These are phyloP conservation scores for Amauroascus verrucosus DNA, from an alignment of 2,329 filamentous ascomycete species.

Conservation along the genomic window DNA sequence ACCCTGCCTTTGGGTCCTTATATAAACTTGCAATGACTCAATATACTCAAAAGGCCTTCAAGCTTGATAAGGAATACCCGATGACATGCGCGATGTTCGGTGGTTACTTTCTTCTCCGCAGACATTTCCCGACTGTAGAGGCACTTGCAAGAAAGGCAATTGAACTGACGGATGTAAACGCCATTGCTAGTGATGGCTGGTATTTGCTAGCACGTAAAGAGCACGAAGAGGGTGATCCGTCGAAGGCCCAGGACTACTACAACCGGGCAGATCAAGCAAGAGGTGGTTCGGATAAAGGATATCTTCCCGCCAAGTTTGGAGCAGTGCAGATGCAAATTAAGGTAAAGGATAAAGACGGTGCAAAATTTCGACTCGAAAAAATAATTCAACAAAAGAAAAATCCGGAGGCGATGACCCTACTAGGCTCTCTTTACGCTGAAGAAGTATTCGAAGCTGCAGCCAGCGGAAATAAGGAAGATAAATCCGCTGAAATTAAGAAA, in stretches of 20 bases:
- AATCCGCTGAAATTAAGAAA: conserved; percentile 72
- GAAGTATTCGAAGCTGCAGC: conserved; percentile 76
- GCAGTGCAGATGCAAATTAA: conserved; percentile 79
- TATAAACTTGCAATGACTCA: conserved; percentile 93
- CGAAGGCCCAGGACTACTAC: conserved; percentile 76
- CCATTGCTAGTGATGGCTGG: conserved; percentile 95
- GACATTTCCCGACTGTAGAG: conserved; percentile 70
- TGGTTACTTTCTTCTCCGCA: conserved; percentile 76
- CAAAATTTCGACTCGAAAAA: conserved; percentile 88
- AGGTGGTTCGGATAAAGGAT: conserved; percentile 82
- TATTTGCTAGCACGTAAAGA: conserved; percentile 87
- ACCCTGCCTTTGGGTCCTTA: conserved; percentile 69
- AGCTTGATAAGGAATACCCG: conserved; percentile 81
- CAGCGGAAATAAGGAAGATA: conserved; percentile 78
- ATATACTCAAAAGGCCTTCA: conserved; percentile 88
- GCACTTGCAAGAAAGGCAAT: conserved; percentile 85
- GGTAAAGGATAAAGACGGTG: conserved; percentile 75
- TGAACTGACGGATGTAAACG: conserved; percentile 89
- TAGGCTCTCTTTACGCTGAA: conserved; percentile 87
- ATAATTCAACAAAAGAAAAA: conserved; percentile 76
- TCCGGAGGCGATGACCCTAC: conserved; percentile 80
- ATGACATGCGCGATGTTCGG: conserved; percentile 86
- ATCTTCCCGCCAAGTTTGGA: conserved; percentile 89
- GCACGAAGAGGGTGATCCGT: conserved; percentile 66
- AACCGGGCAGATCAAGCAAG: conserved; percentile 81